Evolutionary conservation across 257 asterid genomes (phyloP), one percentile per base, ranked within the genome.

Genomic region (Fraxinus cuspidata): DNA sequence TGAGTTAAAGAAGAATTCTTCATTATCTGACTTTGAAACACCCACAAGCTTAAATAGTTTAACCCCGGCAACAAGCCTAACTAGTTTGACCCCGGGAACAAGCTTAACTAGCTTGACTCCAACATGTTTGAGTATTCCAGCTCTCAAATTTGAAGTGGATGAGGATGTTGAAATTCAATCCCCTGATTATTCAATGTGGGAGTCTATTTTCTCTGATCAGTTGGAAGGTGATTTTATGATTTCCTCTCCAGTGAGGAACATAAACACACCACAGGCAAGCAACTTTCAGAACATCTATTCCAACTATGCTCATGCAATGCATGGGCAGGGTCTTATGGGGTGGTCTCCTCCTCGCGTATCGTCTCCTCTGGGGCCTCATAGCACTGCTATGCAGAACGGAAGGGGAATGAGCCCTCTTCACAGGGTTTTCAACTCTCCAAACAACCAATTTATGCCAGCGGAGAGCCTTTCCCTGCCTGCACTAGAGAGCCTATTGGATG

Each of bases 321-420:
- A 82, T 34, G 86, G 79, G 40, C 84, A 38, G 40, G 68, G 74
- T 70, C 79, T 82, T 40, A 79, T 81, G 66, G 76, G 78, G 2
- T 82, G 84, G 80, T 89, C 96, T 25, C 89, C 96, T 38, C 94
- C 92, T 2, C 86, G 88, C 5, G 83, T 79, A 19, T 25, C 87
- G 7, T 89, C 91, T 11, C 93, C 96, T 10, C 81, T 85, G 1
- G 88, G 88, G 65, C 78, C 82, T 12, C 64, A 73, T 53, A 16
- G n/a, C 60, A 49, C 23, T 49, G 19, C 7, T 51, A 4, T 53
- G 27, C 27, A 53, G 53, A 89, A 84, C 85, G 92, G 92, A 29
- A 93, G 87, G 81, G 97, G 94, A 29, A 5, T 87, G 71, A 91
- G 96, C 81, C 98, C 98, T 0, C 90, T 93, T 9, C 90, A 90